These are phyloP conservation scores for Ophiostoma sp. DNA, from an alignment of 2,329 filamentous ascomycete species.

Conservation along the genomic window DNA sequence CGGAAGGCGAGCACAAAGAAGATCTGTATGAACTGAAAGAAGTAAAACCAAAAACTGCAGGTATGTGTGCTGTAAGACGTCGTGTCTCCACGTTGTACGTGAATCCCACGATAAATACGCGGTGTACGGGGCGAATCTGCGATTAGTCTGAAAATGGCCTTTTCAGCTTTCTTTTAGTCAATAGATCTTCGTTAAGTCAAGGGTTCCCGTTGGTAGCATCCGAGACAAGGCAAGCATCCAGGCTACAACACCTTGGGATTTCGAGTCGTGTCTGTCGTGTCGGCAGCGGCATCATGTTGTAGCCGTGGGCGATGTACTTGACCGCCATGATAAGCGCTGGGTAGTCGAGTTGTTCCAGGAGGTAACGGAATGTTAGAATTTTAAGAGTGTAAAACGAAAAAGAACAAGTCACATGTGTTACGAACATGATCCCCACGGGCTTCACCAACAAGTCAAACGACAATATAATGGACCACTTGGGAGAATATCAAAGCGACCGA, in stretches of 20 bases:
- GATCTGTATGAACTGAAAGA: background rate
- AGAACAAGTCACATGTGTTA: background rate
- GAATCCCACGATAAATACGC: background rate
- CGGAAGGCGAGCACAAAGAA: background rate
- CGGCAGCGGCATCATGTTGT: background rate
- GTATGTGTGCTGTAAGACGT: background rate
- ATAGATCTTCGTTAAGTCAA: background rate
- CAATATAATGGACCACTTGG: too few relatives aligned
- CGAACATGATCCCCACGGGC: too few relatives aligned
- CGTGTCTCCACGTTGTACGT: background rate
- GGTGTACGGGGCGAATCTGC: background rate
- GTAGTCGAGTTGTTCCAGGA: background rate
- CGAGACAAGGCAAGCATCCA: background rate
- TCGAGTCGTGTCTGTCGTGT: background rate
- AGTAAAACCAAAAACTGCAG: background rate
- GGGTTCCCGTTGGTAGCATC: background rate
- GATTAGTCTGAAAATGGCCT: background rate
- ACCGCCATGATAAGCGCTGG: background rate
- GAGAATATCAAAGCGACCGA: too few relatives aligned
- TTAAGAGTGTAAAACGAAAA: background rate
- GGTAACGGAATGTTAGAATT: background rate
- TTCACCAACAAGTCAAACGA: too few relatives aligned
- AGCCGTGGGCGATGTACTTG: background rate
- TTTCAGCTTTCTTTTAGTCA: background rate
- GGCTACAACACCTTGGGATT: background rate